These are phyloP conservation scores for Solanum chacoense DNA, from an alignment of 305 asterid genomes.

Conservation along the genomic window DNA sequence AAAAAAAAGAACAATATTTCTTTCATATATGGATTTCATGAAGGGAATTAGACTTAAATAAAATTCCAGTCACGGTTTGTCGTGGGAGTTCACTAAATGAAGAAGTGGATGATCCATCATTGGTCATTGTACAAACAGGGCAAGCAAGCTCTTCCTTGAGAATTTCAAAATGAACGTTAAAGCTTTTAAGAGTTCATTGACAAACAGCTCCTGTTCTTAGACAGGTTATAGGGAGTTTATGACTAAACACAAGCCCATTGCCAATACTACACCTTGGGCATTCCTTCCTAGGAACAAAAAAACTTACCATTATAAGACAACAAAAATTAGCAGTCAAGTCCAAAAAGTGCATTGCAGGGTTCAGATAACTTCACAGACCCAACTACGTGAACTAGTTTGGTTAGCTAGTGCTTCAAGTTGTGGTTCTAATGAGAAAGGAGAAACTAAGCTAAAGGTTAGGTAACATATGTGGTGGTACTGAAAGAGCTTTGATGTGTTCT, in stretches of 20 bases:
- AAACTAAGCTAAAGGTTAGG: not conserved
- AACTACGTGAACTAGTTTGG: not conserved
- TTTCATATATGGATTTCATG: not conserved
- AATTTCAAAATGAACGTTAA: not conserved
- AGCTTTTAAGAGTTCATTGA: not conserved
- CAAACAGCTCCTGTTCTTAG: not conserved
- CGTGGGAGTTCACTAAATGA: not conserved
- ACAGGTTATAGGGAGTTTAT: not conserved
- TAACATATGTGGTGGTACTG: not conserved
- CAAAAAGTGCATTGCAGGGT: not conserved
- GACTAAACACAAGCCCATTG: not conserved
- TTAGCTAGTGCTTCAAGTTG: not conserved
- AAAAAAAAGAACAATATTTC: not conserved
- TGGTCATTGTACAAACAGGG: not conserved
- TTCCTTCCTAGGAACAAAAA: not conserved
- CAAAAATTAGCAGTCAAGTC: not conserved
- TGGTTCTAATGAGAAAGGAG: not conserved
- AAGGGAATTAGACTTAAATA: not conserved
- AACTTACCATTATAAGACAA: not conserved
- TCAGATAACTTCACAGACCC: not conserved
- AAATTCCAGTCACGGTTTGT: not conserved
- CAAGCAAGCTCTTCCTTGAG: not conserved
- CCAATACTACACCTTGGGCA: not conserved
- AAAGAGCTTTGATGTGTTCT: not conserved
- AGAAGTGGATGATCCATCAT: not conserved